Conservation (phyloP, 2,329 filamentous ascomycete genomes). For the Zymoseptoria brevis region DNA sequence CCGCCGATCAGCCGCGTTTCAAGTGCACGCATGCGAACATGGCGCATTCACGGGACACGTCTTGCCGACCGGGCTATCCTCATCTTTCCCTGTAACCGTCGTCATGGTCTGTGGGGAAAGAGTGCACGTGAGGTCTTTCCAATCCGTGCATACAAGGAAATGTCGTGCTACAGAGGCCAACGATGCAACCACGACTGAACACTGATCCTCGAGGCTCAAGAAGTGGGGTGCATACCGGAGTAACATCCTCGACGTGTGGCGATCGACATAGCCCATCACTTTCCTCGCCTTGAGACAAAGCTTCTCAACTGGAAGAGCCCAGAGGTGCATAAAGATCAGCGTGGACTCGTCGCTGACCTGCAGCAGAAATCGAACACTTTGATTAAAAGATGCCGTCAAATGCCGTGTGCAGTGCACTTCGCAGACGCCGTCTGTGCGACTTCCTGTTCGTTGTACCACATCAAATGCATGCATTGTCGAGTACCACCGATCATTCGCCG, state of each 20-base stretch:
- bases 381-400: not conserved
- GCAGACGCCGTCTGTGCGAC: not conserved
- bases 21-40: not conserved
- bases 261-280: not conserved
- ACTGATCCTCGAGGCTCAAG: not conserved
- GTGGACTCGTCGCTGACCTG: not conserved
- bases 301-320: not conserved
- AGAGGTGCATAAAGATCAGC: not conserved
- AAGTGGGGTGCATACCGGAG: not conserved
- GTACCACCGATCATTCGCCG: not conserved
- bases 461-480: not conserved
- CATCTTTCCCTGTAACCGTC: not conserved
- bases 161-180: not conserved
- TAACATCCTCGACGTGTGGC: not conserved
- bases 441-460: not conserved
- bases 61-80: not conserved
- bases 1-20: not conserved
- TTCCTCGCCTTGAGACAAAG: not conserved
- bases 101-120: not conserved
- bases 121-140: not conserved
- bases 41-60: not conserved
- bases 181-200: too few relatives aligned
- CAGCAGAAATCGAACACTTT: not conserved
- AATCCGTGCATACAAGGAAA: not conserved
- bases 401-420: not conserved